Evolutionary conservation across 2,329 filamentous ascomycete genomes (phyloP), one percentile per base, ranked within the genome.

Genomic region (Fusarium sp.): DNA sequence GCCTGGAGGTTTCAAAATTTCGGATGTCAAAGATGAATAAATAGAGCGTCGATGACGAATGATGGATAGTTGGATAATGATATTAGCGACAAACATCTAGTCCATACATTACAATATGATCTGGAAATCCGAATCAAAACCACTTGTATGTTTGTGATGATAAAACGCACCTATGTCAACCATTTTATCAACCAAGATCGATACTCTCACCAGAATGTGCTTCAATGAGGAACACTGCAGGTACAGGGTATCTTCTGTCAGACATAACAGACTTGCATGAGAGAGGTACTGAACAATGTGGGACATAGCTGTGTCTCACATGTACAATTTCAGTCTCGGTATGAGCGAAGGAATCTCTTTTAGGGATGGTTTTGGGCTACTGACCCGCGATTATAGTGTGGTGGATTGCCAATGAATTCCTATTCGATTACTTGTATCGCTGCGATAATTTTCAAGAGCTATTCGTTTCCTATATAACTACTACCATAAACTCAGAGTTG

Each of bases 1-100:
- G 4, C 71, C 71, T n/a, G 71, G 74, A 16, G 73, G 73, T 0
- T 76, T 76, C 14, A 76, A 76, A 39, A 58, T 75, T 5, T 74
- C 69, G 5, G 50, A 76, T 10, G 74, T 81, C 2, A 51, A 64
- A 35, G 68, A 67, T 18, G 11, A 30, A 8, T 70, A 39, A 22
- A n/a, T 6, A 11, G 0, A 5, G 14, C 14, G 2, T 7, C 15
- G 15, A 35, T 35, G 30, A 14, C 14, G 0, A 7, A 33, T 20
- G 8, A 20, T 9, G 9, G 2, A 2, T 20, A 4, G 8, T 15
- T 31, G 28, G 6, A 6, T 9, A 2, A 18, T 16, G 3, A 12
- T 30, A 30, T 24, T 6, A 1, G 16, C 33, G 33, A 35, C 33
- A 3, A 35, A 35, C 33, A 35, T 1, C 4, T 18, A 18, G 16